These are phyloP conservation scores for Wakefieldia striispora DNA, from an alignment of 768 basidiomycete genomes.

Conservation along the genomic window DNA sequence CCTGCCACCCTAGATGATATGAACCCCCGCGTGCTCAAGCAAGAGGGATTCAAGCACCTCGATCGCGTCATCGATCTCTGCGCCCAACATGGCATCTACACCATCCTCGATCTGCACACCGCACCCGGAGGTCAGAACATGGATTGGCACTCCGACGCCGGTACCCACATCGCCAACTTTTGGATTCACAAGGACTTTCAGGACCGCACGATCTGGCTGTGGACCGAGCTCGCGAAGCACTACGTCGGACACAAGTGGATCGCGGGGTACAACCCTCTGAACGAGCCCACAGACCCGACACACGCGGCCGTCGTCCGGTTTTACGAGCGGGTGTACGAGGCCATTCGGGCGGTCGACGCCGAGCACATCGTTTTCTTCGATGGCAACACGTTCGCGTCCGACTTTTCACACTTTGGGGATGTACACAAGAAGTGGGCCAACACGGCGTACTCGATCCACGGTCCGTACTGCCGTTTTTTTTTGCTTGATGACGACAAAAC, in stretches of 20 bases:
- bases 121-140: conserved; percentile 73
- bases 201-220: conserved; percentile 73
- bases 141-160: conserved; percentile 80
- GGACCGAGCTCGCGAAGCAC: conserved; percentile 71
- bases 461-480: conserved; percentile 27
- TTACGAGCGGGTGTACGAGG: conserved; percentile 66
- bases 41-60: conserved; percentile 75
- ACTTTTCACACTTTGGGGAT: conserved; percentile 72
- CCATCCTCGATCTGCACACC: conserved; percentile 79
- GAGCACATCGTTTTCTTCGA: conserved; percentile 79
- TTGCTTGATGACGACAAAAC: neutral
- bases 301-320: conserved; percentile 63
- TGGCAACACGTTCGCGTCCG: conserved; percentile 80
- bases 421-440: conserved; percentile 63
- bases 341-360: conserved; percentile 68
- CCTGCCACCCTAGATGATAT: conserved; percentile 51
- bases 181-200: conserved; percentile 87
- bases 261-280: conserved; percentile 83
- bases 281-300: conserved; percentile 73
- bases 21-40: conserved; percentile 75
- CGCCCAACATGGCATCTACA: conserved; percentile 71
- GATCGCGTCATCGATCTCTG: conserved; percentile 79
- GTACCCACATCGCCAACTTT: conserved; percentile 68
- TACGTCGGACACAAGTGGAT: conserved; percentile 81
- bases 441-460: conserved; percentile 76